Percentiles rank a stretch among this genome's conserved stretches.
Evolutionary conservation across 2,329 filamentous ascomycete species (phyloP).

Genomic region (Pestalotiopsis sp.): DNA sequence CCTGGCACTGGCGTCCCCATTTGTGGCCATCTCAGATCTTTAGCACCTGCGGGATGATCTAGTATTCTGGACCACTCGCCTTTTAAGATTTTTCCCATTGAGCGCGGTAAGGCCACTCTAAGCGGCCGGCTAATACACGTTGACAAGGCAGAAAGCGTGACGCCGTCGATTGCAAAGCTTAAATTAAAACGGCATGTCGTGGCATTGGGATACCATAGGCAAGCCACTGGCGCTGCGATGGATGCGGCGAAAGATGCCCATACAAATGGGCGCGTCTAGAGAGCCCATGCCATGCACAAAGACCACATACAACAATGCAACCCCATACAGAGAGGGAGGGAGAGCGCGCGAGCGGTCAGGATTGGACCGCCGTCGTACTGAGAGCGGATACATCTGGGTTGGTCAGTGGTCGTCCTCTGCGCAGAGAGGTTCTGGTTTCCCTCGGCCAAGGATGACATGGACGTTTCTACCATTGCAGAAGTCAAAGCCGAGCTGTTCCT

Average conservation of each 20-base stretch:
- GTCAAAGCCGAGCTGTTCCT: conserved; percentile 8
- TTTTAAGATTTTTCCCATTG: background rate
- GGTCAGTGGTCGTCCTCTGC: background rate
- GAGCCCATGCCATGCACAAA: background rate
- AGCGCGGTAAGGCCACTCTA: background rate
- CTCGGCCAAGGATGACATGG: conserved; percentile 3
- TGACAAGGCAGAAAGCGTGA: conserved; percentile 3
- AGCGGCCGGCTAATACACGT: conserved; percentile 1
- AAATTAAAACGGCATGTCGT: background rate
- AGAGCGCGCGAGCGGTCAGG: background rate
- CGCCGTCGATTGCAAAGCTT: conserved; percentile 1
- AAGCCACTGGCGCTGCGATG: background rate
- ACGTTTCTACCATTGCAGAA: conserved; percentile 11
- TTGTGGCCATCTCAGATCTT: conserved; percentile 12
- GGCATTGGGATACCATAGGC: background rate
- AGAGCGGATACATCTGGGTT: background rate
- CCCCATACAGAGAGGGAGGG: background rate
- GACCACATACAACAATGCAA: background rate
- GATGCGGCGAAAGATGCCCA: background rate
- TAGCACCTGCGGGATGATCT: conserved; percentile 11
- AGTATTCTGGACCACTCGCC: conserved; percentile 9
- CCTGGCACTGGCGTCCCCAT: conserved; percentile 1
- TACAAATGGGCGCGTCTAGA: background rate
- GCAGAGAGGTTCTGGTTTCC: conserved; percentile 2
- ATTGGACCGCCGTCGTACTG: conserved; percentile 1